These are phyloP conservation scores for Helianthus tuberosus DNA, from an alignment of 129 eudicot species.

Conservation along the genomic window DNA sequence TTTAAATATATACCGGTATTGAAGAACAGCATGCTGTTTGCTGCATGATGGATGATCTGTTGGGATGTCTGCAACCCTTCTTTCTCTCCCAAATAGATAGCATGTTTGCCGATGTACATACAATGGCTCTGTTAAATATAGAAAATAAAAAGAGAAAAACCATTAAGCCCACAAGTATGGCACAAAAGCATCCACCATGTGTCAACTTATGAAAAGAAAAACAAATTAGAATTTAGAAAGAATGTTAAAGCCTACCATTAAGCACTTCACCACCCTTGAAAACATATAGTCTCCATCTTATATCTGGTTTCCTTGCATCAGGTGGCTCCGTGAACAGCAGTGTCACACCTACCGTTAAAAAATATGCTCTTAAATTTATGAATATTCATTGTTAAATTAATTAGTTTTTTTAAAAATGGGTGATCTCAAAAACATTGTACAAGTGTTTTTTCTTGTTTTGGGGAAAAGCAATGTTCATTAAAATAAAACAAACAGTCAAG, in stretches of 20 bases:
- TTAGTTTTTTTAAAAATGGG: not conserved
- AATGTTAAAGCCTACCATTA: conserved; percentile 54
- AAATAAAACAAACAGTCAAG: not conserved
- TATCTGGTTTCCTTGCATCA: conserved; percentile 90
- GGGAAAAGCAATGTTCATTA: not conserved
- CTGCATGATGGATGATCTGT: conserved; percentile 99
- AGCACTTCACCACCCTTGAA: conserved; percentile 94
- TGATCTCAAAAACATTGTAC: not conserved
- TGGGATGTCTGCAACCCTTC: conserved; percentile 96
- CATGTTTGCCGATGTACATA: conserved; percentile 95
- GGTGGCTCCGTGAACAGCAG: conserved; percentile 92
- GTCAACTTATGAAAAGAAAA: not conserved
- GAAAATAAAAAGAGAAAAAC: not conserved
- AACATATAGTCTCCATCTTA: conserved; percentile 94
- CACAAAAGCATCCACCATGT: not conserved
- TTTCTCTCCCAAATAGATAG: conserved; percentile 97
- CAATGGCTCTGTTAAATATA: conserved; percentile 69
- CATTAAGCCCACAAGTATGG: conserved; percentile 21
- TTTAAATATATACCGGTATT: conserved; percentile 55
- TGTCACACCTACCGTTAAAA: conserved; percentile 67
- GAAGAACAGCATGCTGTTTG: conserved; percentile 98
- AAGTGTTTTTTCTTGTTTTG: not conserved
- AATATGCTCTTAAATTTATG: not conserved
- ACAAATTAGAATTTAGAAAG: not conserved
- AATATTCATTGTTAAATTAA: not conserved